Conservation (phyloP, 768 basidiomycete species). For the Russula virescens region DNA sequence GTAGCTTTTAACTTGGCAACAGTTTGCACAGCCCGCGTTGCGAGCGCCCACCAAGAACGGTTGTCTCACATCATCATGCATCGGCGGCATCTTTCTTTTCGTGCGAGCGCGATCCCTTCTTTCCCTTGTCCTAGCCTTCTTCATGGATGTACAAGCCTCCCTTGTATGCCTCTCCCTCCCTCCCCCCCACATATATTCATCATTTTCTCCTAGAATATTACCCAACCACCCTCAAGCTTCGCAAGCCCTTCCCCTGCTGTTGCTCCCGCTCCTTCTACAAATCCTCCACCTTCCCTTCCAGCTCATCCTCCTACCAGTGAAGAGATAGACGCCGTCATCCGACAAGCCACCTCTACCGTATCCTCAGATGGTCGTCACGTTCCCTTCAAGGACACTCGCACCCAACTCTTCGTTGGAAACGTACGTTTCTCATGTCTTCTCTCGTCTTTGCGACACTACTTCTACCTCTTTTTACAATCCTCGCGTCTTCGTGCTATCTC, state of each 20-base stretch:
- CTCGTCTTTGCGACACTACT: neutral
- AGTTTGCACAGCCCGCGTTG: no score
- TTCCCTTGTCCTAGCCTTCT: conserved; percentile 6
- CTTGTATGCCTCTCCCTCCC: conserved; percentile 6
- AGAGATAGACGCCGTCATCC: conserved; percentile 90
- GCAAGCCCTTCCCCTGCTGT: conserved; percentile 16
- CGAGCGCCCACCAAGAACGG: no score
- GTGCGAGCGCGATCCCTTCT: conserved; percentile 9
- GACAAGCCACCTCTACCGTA: conserved; percentile 74
- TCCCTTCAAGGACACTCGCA: conserved; percentile 76
- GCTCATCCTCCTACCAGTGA: conserved; percentile 53
- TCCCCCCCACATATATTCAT: conserved; percentile 5
- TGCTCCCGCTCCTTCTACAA: neutral
- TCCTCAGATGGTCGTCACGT: conserved; percentile 41
- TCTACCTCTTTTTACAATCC: neutral
- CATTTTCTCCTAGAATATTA: conserved; percentile 3
- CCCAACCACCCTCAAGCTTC: neutral
- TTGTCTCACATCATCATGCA: no score
- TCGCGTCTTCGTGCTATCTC: neutral
- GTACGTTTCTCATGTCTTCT: conserved; percentile 41
- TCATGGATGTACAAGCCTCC: conserved; percentile 18
- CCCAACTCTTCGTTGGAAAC: conserved; percentile 95
- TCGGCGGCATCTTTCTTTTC: conserved; percentile 18
- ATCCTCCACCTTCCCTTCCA: conserved; percentile 2
- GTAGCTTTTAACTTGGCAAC: no score